Evolutionary conservation across 208 protist genomes (phyloP).

Genomic region (Leishmania gerbilli): DNA sequence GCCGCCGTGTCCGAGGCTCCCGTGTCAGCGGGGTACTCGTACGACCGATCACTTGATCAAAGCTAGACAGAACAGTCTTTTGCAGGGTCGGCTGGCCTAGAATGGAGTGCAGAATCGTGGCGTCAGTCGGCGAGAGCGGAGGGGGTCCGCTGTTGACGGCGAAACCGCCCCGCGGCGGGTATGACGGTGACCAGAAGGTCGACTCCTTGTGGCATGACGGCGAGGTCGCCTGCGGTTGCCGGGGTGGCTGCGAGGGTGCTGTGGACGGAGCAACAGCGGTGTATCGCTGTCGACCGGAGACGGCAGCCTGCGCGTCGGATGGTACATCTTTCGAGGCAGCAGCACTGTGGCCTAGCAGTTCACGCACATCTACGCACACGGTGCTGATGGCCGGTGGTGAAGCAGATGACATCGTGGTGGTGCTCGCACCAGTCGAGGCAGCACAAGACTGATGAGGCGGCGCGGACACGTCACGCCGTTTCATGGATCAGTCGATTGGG

Average conservation of each 20-base stretch:
- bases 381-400: constrained; percentile 33
- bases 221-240: background rate
- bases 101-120: constrained; percentile 36
- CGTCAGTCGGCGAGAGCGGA: constrained; percentile 41
- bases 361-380: constrained; percentile 55
- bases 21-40: background rate
- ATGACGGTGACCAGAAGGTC: constrained; percentile 22
- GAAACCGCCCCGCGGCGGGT: constrained; percentile 5
- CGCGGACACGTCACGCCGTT: background rate
- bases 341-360: constrained; percentile 41
- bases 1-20: background rate
- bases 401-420: background rate
- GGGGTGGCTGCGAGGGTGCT: background rate
- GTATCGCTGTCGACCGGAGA: background rate
- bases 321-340: background rate
- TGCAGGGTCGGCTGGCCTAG: constrained; percentile 26
- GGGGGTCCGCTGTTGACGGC: constrained; percentile 21
- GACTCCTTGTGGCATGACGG: background rate
- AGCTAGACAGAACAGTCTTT: background rate
- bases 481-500: background rate
- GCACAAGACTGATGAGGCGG: background rate
- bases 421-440: background rate
- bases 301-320: background rate
- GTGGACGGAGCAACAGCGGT: background rate
- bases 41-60: background rate